Evolutionary conservation across 768 basidiomycete genomes (phyloP), one percentile per base, ranked within the genome.

Genomic region (Boletus subcaerulescens): DNA sequence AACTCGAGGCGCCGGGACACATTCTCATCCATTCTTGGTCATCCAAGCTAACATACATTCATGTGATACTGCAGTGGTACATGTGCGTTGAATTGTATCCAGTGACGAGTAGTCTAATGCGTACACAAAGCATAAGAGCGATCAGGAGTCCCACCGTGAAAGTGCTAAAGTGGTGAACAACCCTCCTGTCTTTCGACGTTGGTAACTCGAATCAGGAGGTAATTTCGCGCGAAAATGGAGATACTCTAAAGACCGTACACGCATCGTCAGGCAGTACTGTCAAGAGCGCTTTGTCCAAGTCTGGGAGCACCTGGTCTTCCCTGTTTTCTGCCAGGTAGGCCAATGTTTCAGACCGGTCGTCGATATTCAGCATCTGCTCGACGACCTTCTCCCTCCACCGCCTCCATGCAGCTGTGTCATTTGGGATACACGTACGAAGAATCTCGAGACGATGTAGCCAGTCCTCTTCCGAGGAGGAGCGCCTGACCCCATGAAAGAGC

Each of bases 361-460:
- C 41, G 2, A 51, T 4, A 11, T 51, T 6, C n/a, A 55, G 18
- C 26, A 69, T 50, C n/a, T 68, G 62, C 0, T 48, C 3, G 29
- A 62, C 33, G 7, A 71, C 64, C 53, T 62, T 71, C 0, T 42
- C 36, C 17, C 10, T 51, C 67, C 67, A 71, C 24, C 39, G 45
- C 26, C 8, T 32, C 65, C 67, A 71, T n/a, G 62, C 59, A 7
- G 1, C 5, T 15, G 67, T 69, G 5, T 65, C 51, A 24, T 67
- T 69, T n/a, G 56, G n/a, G 3, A 67, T 2, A 40, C 63, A 67
- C 20, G 51, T 43, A 1, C 32, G 33, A 17, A 68, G 57, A 12
- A 69, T 50, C 32, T 20, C 50, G n/a, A 3, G 14, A 10, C 57
- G 65, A 32, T 4, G 33, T 0, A 9, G 6, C 14, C 38, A 11